Evolutionary conservation across 2,329 filamentous ascomycete species (phyloP), one percentile per base, ranked within the genome.

Genomic region (Cyphellophora europaea): DNA sequence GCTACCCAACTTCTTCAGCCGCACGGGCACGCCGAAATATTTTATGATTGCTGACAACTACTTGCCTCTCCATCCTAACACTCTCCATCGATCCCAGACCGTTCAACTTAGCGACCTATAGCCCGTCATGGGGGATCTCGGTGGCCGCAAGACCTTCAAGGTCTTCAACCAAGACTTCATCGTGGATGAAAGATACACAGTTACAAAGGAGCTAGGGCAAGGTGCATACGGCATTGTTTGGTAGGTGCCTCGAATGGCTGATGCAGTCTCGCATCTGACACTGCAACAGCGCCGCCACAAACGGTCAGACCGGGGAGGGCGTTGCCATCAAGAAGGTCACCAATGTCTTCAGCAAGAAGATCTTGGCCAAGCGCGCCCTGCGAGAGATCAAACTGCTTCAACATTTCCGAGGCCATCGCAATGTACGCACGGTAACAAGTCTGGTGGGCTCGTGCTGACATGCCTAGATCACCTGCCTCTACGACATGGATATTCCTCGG

Each of bases 291-390:
- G 89, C 91, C 41, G 91, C 91, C 37, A 84, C 86, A 48, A 95
- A 96, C 71, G 80, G 78, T 57, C 78, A 87, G 61, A 93, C 83
- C 19, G 81, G 78, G 54, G 91, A 98, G 59, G 88, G 89, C 27
- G 88, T 98, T 44, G 91, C 91, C 53, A 91, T 98, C 71, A 98
- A 98, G 67, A 98, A 98, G 67, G 86, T 98, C 59, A 98, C 91
- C 69, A 98, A 98, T 82, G 89, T 98, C 53, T 98, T 98, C 66
- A 95, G 87, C 74, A 98, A 98, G 70, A 96, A 96, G 77, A 98
- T 98, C 51, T 74, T 98, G 49, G 91, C 91, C 53, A 98, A 98
- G 78, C 84, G 91, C 56, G 91, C 91, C 32, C 65, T 98, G 70
- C 79, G 91, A 62, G 91, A 98, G 68, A 96, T 98, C 66, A 98